phyloP scores from a whole-genome alignment of 2,329 filamentous ascomycete species.

The Davidsoniella neocaledoniae region DNA sequence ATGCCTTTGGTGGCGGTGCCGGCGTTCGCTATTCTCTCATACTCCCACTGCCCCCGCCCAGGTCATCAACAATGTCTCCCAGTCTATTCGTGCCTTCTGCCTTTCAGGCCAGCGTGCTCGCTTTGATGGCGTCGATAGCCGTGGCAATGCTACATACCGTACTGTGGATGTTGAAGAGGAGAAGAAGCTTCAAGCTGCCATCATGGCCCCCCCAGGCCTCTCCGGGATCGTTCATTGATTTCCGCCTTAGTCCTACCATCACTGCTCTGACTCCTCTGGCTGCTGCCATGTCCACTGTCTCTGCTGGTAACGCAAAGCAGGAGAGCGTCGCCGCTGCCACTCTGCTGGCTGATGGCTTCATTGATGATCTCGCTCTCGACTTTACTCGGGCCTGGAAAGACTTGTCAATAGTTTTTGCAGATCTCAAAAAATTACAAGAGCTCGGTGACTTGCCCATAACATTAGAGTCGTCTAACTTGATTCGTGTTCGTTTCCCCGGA shows the following conservation, averaged over 20 bases:
- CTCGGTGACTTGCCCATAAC: constrained; percentile 73
- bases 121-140: constrained; percentile 60
- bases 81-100: constrained; percentile 80
- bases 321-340: constrained; percentile 33
- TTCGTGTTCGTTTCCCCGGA: constrained; percentile 79
- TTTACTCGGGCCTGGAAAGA: constrained; percentile 79
- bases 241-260: constrained; percentile 72
- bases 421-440: constrained; percentile 58
- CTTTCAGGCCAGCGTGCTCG: constrained; percentile 79
- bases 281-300: constrained; percentile 24
- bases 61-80: constrained; percentile 87
- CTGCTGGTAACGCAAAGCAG: constrained; percentile 10
- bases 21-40: constrained; percentile 75
- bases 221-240: constrained; percentile 76
- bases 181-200: constrained; percentile 10
- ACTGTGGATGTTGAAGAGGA: constrained; percentile 60
- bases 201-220: constrained; percentile 35
- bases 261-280: constrained; percentile 67
- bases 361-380: constrained; percentile 73
- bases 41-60: constrained; percentile 71
- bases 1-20: constrained; percentile 42
- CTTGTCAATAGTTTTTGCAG: constrained; percentile 59
- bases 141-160: constrained; percentile 65
- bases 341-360: constrained; percentile 66
- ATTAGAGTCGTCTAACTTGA: constrained; percentile 46